Conservation (phyloP, 441 rosid genomes). For the Metrosideros polymorpha region DNA sequence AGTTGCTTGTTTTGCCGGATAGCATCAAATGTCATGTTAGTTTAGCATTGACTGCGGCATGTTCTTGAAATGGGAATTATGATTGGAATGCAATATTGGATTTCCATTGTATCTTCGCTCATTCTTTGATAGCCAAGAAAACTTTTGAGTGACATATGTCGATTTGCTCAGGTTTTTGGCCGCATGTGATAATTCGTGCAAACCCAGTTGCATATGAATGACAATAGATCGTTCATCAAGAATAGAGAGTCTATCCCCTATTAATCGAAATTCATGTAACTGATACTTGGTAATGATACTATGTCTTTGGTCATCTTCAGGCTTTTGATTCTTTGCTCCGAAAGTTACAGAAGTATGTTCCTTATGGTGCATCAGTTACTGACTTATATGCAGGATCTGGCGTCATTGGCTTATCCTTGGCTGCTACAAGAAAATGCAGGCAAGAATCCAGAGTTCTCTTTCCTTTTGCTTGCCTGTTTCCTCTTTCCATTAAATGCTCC, state of each 20-base stretch:
- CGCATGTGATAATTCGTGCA: not conserved
- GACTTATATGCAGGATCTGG: slow-evolving; percentile 98
- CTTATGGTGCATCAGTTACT: slow-evolving; percentile 76
- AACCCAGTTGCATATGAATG: not conserved
- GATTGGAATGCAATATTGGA: not conserved
- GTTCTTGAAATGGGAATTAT: not conserved
- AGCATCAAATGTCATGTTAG: not conserved
- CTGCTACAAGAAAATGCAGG: slow-evolving; percentile 87
- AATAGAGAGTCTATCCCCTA: not conserved
- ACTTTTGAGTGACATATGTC: not conserved
- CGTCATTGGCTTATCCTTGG: slow-evolving; percentile 84
- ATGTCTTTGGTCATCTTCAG: slow-evolving; percentile 28
- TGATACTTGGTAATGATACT: slow-evolving; percentile 1
- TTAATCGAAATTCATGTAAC: not conserved
- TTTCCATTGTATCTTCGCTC: not conserved
- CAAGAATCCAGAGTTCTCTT: slow-evolving; percentile 18
- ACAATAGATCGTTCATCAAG: not conserved
- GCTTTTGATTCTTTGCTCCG: slow-evolving; percentile 79
- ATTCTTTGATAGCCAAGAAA: not conserved
- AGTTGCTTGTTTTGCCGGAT: not conserved
- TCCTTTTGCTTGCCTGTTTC: not conserved
- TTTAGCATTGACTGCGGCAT: not conserved
- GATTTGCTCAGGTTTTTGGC: not conserved
- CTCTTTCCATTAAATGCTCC: not conserved
- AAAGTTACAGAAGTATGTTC: slow-evolving; percentile 81